phyloP scores from a whole-genome alignment of 306 rosid species.

The Morella rubra region DNA sequence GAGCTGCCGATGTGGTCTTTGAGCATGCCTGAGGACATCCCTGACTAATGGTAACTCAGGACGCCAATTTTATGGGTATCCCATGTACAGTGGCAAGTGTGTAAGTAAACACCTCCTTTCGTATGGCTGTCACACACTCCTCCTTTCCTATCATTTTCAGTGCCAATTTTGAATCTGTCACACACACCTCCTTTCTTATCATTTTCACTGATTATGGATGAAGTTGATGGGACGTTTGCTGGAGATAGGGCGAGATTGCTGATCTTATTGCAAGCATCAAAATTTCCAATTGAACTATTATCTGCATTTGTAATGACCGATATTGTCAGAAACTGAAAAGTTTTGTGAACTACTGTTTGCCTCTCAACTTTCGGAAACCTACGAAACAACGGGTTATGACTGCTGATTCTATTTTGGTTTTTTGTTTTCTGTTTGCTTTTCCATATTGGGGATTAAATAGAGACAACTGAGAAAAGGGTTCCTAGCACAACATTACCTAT shows the following conservation, averaged over 20 bases:
- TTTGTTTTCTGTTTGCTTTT: constrained; percentile 10
- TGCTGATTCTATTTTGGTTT: not conserved
- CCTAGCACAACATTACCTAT: constrained; percentile 26
- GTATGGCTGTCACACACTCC: fast-evolving
- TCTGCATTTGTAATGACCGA: constrained; percentile 96
- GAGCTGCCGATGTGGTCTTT: too few species aligned
- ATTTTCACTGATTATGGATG: constrained; percentile 94
- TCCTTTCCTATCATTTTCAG: too few species aligned
- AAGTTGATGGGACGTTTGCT: constrained; percentile 99
- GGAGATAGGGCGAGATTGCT: constrained; percentile 98
- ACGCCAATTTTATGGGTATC: too few species aligned
- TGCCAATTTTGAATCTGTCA: too few species aligned
- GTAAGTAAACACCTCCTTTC: too few species aligned
- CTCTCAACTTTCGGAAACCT: constrained; percentile 86
- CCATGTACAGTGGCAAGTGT: too few species aligned
- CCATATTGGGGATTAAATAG: constrained; percentile 31
- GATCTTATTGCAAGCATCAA: constrained; percentile 93
- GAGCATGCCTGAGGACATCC: too few species aligned
- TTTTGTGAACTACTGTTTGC: constrained; percentile 88
- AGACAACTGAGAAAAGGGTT: constrained; percentile 39
- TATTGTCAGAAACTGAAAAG: constrained; percentile 96
- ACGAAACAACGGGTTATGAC: constrained; percentile 83
- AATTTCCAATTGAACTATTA: constrained; percentile 83
- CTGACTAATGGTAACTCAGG: too few species aligned
- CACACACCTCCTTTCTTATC: too few species aligned